Base-by-base conservation (phyloP, 2,329 filamentous ascomycete genomes). In the Cladosporium sp. region DNA sequence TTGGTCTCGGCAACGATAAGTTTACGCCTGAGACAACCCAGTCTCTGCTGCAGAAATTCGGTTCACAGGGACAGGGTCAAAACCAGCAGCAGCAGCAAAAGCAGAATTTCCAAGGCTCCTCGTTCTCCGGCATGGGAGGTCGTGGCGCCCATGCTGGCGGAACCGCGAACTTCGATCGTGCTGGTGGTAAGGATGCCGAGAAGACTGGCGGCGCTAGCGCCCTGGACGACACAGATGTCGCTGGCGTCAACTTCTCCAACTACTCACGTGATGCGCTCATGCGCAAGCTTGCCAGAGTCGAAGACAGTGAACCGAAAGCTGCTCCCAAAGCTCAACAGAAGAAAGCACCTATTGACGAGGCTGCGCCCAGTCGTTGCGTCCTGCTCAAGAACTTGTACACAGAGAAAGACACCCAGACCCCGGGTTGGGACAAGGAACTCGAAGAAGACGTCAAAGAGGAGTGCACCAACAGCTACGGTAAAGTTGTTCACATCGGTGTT, bases 1-100 rank as follows among this genome's bases (percentile, higher is more conserved):
- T 99, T 75, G 94, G 94, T 76, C 90, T 99, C 79, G 94, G 94
- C 77, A 99, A 97, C 80, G 94, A 99, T 89, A 97, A 97, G 85
- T 97, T 97, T 78, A 97, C 92, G 77, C 89, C 92, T 71, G 94
- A 97, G 79, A 94, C 91, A 76, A 96, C 91, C 76, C 89, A 91
- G 74, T 92, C 90, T 77, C 84, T 96, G 73, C 80, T 96, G 71
- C 91, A 95, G 79, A 91, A 91, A 77, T 95, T 96, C 80, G 89
- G 91, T 74, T 88, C 89, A 72, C 87, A 89, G 75, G 86, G 79
- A 70, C 78, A 77, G 67, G 67, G 56, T 44, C 55, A 55, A 15
- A 36, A 45, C 40, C 47, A 50, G 28, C 24, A 42, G 28, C 52
- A 56, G 52, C 34, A 50, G 36, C 60, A 65, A 64, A 37, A 61